phyloP scores from a whole-genome alignment of 2,329 filamentous ascomycete species.

The Alternaria hordeiaustralica region DNA sequence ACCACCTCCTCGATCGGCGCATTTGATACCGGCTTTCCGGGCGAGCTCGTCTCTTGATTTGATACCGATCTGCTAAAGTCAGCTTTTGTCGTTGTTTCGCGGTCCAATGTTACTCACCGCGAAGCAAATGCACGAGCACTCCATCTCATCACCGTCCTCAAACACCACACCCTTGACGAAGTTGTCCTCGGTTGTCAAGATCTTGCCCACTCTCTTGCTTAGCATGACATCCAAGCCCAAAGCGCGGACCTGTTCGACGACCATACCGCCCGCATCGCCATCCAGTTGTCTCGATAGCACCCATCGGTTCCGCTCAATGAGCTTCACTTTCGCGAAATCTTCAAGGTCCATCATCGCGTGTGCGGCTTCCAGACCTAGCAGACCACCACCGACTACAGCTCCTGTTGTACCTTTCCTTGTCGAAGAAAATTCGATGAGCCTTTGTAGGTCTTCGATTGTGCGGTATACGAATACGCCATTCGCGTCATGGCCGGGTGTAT shows the following conservation, averaged over 20 bases:
- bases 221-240: conserved; percentile 82
- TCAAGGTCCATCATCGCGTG: conserved; percentile 90
- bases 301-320: conserved; percentile 85
- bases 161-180: conserved; percentile 77
- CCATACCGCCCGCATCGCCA: conserved; percentile 78
- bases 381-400: conserved; percentile 80
- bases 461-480: conserved; percentile 89
- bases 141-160: conserved; percentile 78
- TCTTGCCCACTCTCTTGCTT: conserved; percentile 74
- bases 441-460: conserved; percentile 80
- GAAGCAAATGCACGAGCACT: conserved; percentile 84
- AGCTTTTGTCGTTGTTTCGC: neutral
- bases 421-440: conserved; percentile 75
- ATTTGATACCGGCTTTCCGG: conserved; percentile 70
- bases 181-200: conserved; percentile 71
- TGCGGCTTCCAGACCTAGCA: conserved; percentile 86
- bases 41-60: conserved; percentile 81
- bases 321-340: conserved; percentile 73
- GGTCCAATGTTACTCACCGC: conserved; percentile 58
- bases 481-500: conserved; percentile 79
- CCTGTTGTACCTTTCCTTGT: conserved; percentile 71
- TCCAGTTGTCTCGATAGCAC: conserved; percentile 84
- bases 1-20: conserved; percentile 75
- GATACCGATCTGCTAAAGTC: conserved; percentile 70
- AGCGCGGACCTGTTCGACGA: conserved; percentile 79